These are phyloP conservation scores for Cyberlindnera xylosilytica DNA, from an alignment of 805 yeast species.

Conservation along the genomic window DNA sequence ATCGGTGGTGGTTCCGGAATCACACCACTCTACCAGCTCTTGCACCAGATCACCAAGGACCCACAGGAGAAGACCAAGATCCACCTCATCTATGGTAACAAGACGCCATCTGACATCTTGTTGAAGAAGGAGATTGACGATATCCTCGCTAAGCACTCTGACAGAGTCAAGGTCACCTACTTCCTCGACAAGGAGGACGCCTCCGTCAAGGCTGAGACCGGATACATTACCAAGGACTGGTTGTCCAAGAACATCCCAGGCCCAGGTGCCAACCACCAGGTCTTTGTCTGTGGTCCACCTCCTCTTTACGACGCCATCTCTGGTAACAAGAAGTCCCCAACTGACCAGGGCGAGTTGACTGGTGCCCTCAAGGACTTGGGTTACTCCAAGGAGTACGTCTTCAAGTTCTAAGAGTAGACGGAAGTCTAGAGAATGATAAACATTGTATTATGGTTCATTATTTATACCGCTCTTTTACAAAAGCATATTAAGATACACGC, in stretches of 20 bases:
- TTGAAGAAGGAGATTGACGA: conserved; percentile 74
- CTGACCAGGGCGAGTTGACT: conserved; percentile 91
- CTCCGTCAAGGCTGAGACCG: conserved; percentile 51
- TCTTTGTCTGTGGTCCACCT: conserved; percentile 96
- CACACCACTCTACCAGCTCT: conserved; percentile 89
- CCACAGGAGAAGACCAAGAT: conserved; percentile 89
- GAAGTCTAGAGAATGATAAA: no score
- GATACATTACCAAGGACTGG: conserved; percentile 77
- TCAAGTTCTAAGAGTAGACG: conserved; percentile 58
- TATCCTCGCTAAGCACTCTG: conserved; percentile 63
- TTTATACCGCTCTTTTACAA: not conserved
- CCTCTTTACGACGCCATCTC: conserved; percentile 83
- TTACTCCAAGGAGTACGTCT: conserved; percentile 81
- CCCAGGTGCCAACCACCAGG: conserved; percentile 65
- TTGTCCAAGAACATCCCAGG: conserved; percentile 58
- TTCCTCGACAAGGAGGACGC: conserved; percentile 65
- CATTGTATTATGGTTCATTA: not conserved
- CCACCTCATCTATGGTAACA: conserved; percentile 75
- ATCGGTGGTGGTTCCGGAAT: conserved; percentile 98
- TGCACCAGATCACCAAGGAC: conserved; percentile 71
- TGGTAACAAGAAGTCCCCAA: conserved; percentile 79
- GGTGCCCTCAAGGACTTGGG: conserved; percentile 91
- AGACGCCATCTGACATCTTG: conserved; percentile 75
- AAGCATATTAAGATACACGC: not conserved
- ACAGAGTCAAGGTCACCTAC: conserved; percentile 73